Evolutionary conservation across 495 filamentous ascomycete species (phyloP), one percentile per base, ranked within the genome.

Genomic region (Chlorociboria aeruginascens): DNA sequence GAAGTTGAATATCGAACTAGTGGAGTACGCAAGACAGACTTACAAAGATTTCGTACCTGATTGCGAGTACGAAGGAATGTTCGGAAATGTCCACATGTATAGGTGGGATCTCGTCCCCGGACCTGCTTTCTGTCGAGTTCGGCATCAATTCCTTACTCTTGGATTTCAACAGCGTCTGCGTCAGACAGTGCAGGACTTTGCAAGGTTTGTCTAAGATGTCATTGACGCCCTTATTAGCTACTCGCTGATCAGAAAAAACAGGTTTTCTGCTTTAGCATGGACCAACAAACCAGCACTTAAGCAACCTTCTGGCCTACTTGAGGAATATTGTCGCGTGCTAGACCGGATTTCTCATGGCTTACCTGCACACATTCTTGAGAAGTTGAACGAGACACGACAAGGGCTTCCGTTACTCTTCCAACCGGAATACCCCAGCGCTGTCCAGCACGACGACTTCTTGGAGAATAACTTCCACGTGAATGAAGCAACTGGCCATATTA

Each of bases 211-310:
- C 46, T n/a, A 8, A 31, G 38, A 51, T 43, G 16, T 41, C 29
- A n/a, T 50, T n/a, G n/a, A n/a, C n/a, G n/a, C n/a, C 40, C 30
- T 16, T 41, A 28, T 43, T 29, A 33, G 43, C 40, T 37, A 1
- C 41, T 31, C 33, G 16, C 32, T 45, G 37, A 32, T 13, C 39
- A 28, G 51, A 50, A 50, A 42, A 28, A 37, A 38, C 47, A 57
- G 52, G 42, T 57, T 55, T 52, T 57, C 55, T 49, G 44, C 54
- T 55, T 57, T 46, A 25, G 54, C 46, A 46, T 57, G 52, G 46
- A 51, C 52, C 32, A 55, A 55, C 31, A 57, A 45, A 37, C 46
- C 46, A 29, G 44, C 38, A 1, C 29, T 55, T n/a, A 45, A 55
- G 40, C 52, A 14, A 52, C 36, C 52, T 25, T 46, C 46, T 37